These are phyloP conservation scores for Stereocaulon alpinum DNA, from an alignment of 495 filamentous ascomycete genomes.

Conservation along the genomic window DNA sequence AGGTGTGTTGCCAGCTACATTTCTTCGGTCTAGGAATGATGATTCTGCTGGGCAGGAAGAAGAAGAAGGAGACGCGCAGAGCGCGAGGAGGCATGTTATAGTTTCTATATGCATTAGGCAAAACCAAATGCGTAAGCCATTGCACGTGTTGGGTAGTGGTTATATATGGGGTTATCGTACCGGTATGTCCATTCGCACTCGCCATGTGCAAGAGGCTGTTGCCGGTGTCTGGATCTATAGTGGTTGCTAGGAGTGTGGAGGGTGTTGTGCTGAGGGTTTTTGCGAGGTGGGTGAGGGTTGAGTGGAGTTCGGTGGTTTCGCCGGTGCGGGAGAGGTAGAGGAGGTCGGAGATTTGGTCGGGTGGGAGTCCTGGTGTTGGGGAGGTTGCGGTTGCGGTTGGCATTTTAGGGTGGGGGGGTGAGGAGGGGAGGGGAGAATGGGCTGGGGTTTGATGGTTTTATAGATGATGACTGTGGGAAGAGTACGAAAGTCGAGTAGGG, in stretches of 20 bases:
- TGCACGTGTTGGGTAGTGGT: too few relatives aligned
- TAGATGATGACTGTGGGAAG: too few relatives aligned
- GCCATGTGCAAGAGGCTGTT: conserved; percentile 79
- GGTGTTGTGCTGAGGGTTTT: conserved; percentile 41
- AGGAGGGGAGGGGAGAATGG: not conserved
- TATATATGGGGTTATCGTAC: too few relatives aligned
- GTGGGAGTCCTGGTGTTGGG: conserved; percentile 42
- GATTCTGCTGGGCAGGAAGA: conserved; percentile 26
- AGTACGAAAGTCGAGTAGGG: too few relatives aligned
- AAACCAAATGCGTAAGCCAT: conserved; percentile 19
- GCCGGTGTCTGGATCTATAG: conserved; percentile 58
- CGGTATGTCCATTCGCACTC: conserved; percentile 73
- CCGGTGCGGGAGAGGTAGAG: conserved; percentile 72
- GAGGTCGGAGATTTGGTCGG: conserved; percentile 70
- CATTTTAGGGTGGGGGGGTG: conserved; percentile 4
- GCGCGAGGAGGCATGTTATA: conserved; percentile 38
- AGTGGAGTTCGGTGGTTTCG: conserved; percentile 58
- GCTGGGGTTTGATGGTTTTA: not conserved
- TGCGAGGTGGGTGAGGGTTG: conserved; percentile 46
- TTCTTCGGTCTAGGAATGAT: conserved; percentile 53
- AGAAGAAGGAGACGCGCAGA: conserved; percentile 24
- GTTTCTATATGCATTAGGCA: conserved; percentile 42
- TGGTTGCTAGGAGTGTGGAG: conserved; percentile 49
- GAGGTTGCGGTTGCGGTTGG: conserved; percentile 30
- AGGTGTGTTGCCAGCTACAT: conserved; percentile 74